Percentiles rank a stretch among this genome's conserved stretches.
Conservation (phyloP, 305 asterid genomes). For the Solanum hybrid region DNA sequence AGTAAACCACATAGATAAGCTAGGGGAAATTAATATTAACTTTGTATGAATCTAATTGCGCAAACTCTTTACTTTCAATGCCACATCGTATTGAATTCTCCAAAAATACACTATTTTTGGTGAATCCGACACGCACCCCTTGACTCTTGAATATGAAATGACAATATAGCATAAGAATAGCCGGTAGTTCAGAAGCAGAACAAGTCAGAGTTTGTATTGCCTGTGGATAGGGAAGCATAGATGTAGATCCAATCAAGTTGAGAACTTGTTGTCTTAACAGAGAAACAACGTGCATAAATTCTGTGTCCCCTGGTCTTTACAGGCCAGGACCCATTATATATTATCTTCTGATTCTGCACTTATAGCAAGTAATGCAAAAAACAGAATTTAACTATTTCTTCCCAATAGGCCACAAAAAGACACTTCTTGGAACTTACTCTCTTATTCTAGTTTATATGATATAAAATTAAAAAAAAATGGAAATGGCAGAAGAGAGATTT, state of each 20-base stretch:
- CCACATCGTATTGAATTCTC: no score
- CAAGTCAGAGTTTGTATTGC: slow-evolving; percentile 31
- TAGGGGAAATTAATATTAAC: background rate
- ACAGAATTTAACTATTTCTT: background rate
- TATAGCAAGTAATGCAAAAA: background rate
- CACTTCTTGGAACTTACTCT: slow-evolving; percentile 19
- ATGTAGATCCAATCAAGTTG: slow-evolving; percentile 49
- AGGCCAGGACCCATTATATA: slow-evolving; percentile 18
- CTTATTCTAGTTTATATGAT: background rate
- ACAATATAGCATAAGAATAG: background rate
- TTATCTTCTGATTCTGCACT: slow-evolving; percentile 20
- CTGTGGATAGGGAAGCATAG: slow-evolving; percentile 40
- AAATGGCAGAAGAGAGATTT: background rate
- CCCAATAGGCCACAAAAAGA: background rate
- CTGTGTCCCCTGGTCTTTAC: slow-evolving; percentile 32
- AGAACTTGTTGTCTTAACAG: slow-evolving; percentile 10
- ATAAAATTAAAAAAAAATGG: background rate
- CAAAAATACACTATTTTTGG: background rate
- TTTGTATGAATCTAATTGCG: background rate
- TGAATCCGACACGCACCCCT: background rate
- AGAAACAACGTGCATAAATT: slow-evolving; percentile 11
- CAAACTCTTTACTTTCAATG: no score
- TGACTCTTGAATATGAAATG: background rate
- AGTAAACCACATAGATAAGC: background rate
- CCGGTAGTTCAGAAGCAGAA: slow-evolving; percentile 20